Percentiles rank a stretch among this genome's conserved stretches.
These are phyloP conservation scores for Angophora floribunda DNA, from an alignment of 345 rosid species.

Conservation along the genomic window DNA sequence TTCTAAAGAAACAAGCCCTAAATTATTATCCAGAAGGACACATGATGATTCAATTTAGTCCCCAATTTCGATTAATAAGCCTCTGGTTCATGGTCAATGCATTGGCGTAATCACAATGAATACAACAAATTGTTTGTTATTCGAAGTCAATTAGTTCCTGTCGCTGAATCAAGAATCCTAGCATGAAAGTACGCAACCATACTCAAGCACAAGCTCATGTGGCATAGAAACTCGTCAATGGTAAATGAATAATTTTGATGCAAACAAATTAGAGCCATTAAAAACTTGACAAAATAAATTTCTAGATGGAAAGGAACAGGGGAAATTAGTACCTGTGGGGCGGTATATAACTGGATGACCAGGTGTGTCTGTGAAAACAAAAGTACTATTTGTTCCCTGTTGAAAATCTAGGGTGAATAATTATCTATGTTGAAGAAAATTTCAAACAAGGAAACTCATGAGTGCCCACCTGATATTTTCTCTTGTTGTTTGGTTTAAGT, in stretches of 20 bases:
- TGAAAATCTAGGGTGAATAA: slow-evolving; percentile 8
- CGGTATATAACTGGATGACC: slow-evolving; percentile 62
- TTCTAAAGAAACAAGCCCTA: neutral
- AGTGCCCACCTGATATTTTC: slow-evolving; percentile 61
- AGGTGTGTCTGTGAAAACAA: slow-evolving; percentile 72
- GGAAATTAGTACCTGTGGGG: slow-evolving; percentile 58
- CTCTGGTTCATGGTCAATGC: neutral
- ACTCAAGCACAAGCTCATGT: neutral
- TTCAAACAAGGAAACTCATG: neutral
- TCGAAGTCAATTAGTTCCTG: neutral
- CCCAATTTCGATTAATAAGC: neutral
- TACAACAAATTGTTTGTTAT: neutral
- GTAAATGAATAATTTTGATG: neutral
- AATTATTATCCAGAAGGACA: neutral
- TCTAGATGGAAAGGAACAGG: neutral
- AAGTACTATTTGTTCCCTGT: slow-evolving; percentile 87
- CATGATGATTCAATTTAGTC: neutral
- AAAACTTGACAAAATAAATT: neutral
- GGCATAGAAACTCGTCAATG: neutral
- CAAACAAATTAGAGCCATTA: neutral
- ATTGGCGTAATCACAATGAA: neutral
- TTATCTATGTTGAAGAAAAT: neutral
- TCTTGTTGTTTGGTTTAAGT: slow-evolving; percentile 60
- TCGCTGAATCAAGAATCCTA: neutral
- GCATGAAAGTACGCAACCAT: neutral